Conservation (phyloP, 352 stramenopile genomes). For the Phytophthora palmivora region DNA sequence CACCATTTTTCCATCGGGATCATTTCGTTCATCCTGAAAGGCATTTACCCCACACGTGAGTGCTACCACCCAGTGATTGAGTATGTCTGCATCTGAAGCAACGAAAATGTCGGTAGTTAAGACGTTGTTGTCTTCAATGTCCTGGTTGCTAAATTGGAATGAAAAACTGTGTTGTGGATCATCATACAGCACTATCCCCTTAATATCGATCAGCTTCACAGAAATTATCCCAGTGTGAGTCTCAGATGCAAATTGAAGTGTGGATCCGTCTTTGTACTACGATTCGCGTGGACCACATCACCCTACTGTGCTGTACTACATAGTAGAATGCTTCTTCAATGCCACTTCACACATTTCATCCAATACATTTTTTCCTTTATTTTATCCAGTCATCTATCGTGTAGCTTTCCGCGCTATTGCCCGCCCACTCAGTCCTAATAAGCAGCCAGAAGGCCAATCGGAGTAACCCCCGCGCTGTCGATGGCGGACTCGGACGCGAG, state of each 20-base stretch:
- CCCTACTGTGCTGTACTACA: too few species aligned
- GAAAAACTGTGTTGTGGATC: conserved; percentile 22
- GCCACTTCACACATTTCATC: too few species aligned
- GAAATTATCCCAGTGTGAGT: neutral
- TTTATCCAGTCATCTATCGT: too few species aligned
- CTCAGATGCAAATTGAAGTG: conserved; percentile 5
- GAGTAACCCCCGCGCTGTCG: conserved; percentile 18
- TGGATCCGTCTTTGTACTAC: conserved; percentile 34
- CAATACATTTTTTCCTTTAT: too few species aligned
- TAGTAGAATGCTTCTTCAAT: too few species aligned
- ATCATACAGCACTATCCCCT: conserved; percentile 7
- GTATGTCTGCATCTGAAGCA: conserved; percentile 5
- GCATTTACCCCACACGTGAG: conserved; percentile 49
- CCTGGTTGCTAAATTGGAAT: neutral
- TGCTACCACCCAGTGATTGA: conserved; percentile 46
- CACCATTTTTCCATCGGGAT: conserved; percentile 6
- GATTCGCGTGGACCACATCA: too few species aligned
- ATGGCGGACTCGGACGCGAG: conserved; percentile 48
- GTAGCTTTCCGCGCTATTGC: too few species aligned
- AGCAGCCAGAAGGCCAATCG: too few species aligned
- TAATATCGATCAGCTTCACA: conserved; percentile 15
- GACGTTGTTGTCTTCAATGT: conserved; percentile 10
- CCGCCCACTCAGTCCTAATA: too few species aligned
- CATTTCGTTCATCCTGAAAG: conserved; percentile 13
- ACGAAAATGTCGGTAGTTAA: conserved; percentile 2